Evolutionary conservation across 306 rosid genomes (phyloP).

Genomic region (Citrullus colocynthis): DNA sequence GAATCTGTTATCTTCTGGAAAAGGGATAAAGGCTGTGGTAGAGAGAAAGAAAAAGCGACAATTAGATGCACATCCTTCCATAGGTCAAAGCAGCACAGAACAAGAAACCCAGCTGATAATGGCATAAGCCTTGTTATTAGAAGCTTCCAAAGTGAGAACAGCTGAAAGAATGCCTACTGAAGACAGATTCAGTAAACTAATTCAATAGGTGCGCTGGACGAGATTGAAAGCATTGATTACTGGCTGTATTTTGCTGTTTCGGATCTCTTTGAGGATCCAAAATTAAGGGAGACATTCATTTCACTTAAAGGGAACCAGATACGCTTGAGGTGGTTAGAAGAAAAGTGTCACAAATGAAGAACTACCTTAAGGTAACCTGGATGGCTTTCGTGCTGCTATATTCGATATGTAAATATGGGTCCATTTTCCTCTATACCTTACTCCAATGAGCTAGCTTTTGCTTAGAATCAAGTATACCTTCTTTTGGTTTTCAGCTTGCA

Average conservation of each 20-base stretch:
- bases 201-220: slow-evolving; percentile 67
- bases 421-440: background rate
- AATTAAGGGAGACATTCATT: slow-evolving; percentile 58
- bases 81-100: slow-evolving; percentile 22
- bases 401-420: background rate
- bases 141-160: slow-evolving; percentile 40
- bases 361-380: background rate
- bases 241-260: slow-evolving; percentile 49
- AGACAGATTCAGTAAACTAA: slow-evolving; percentile 51
- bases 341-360: slow-evolving; percentile 26
- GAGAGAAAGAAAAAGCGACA: slow-evolving; percentile 62
- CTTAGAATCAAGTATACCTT: background rate
- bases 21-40: slow-evolving; percentile 21
- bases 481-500: background rate
- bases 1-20: slow-evolving; percentile 23
- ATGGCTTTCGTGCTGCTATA: background rate
- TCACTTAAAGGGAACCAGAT: slow-evolving; percentile 43
- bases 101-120: slow-evolving; percentile 39
- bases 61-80: slow-evolving; percentile 26
- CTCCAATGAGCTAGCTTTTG: background rate
- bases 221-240: slow-evolving; percentile 45
- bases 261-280: slow-evolving; percentile 64
- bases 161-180: slow-evolving; percentile 22
- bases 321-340: slow-evolving; percentile 54
- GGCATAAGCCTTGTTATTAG: slow-evolving; percentile 57